Percentiles rank a stretch among this genome's conserved stretches.
Conservation (phyloP, 2,329 filamentous ascomycete genomes). For the Cercospora sp. region DNA sequence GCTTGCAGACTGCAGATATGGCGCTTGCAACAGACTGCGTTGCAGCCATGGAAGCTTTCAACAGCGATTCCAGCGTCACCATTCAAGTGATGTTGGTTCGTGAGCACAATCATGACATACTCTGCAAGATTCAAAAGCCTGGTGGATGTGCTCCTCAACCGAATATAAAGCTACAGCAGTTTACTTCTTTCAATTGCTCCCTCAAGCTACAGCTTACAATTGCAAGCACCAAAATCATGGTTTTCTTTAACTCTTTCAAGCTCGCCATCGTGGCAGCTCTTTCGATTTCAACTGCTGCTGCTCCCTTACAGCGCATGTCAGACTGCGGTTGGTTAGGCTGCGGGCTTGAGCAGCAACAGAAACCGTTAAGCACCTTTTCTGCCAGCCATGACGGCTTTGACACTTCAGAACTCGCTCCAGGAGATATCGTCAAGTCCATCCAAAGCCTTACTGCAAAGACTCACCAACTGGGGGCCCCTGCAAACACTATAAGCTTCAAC, state of each 20-base stretch:
- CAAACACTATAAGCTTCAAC: not conserved
- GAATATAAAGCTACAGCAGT: not conserved
- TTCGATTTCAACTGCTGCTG: not conserved
- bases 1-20: not conserved
- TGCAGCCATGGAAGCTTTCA: not conserved
- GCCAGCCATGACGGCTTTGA: not conserved
- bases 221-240: not conserved
- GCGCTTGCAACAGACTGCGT: not conserved
- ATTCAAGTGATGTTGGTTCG: not conserved
- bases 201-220: not conserved
- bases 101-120: not conserved
- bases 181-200: not conserved
- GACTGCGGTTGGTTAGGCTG: constrained; percentile 1
- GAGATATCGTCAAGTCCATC: not conserved
- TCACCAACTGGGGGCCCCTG: not conserved
- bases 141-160: not conserved
- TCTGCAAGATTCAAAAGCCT: not conserved
- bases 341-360: not conserved
- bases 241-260: not conserved
- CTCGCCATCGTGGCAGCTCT: not conserved
- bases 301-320: not conserved
- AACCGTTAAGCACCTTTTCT: not conserved
- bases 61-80: not conserved
- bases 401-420: not conserved
- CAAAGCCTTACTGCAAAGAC: not conserved